Percentiles rank a stretch among this genome's conserved stretches.
These are phyloP conservation scores for Lactifluus subvellereus DNA, from an alignment of 768 basidiomycete genomes.

Conservation along the genomic window DNA sequence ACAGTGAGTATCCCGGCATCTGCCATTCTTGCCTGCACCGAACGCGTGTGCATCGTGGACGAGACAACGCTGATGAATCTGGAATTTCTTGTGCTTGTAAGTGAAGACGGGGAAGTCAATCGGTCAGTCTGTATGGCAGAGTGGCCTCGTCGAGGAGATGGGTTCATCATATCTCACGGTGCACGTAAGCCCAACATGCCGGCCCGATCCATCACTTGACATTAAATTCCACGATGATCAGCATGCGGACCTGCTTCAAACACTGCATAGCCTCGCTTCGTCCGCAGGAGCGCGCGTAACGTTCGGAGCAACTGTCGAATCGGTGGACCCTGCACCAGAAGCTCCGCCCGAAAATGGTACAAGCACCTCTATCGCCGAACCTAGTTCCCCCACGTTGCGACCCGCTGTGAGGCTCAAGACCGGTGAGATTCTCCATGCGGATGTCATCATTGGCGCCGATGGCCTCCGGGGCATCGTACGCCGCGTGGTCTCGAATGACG, in stretches of 20 bases:
- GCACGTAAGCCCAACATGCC: slow-evolving; percentile 14
- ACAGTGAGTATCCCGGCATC: slow-evolving; percentile 17
- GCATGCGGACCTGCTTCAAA: slow-evolving; percentile 21
- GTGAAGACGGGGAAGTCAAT: slow-evolving; percentile 21
- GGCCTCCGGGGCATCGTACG: slow-evolving; percentile 26
- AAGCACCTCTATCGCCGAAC: slow-evolving; percentile 11
- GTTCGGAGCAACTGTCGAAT: slow-evolving; percentile 14
- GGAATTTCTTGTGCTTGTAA: slow-evolving; percentile 5
- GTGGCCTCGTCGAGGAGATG: slow-evolving; percentile 19
- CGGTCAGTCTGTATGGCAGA: slow-evolving; percentile 16
- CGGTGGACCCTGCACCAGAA: slow-evolving; percentile 16
- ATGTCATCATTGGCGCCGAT: slow-evolving; percentile 30
- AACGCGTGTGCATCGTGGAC: too few species aligned
- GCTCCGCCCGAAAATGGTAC: background rate
- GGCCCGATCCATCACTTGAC: background rate
- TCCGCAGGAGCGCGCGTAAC: slow-evolving; percentile 20
- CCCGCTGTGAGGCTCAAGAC: slow-evolving; percentile 23
- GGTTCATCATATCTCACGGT: slow-evolving; percentile 21
- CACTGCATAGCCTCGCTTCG: slow-evolving; percentile 15
- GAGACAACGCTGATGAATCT: background rate
- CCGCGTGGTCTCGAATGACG: slow-evolving; percentile 30
- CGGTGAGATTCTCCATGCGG: slow-evolving; percentile 27
- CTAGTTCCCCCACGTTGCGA: slow-evolving; percentile 14
- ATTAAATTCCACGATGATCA: slow-evolving; percentile 12
- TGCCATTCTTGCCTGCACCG: background rate